Evolutionary conservation across 371 early-diverging fungal genomes (phyloP).

Genomic region (Lichtheimia ornata): DNA sequence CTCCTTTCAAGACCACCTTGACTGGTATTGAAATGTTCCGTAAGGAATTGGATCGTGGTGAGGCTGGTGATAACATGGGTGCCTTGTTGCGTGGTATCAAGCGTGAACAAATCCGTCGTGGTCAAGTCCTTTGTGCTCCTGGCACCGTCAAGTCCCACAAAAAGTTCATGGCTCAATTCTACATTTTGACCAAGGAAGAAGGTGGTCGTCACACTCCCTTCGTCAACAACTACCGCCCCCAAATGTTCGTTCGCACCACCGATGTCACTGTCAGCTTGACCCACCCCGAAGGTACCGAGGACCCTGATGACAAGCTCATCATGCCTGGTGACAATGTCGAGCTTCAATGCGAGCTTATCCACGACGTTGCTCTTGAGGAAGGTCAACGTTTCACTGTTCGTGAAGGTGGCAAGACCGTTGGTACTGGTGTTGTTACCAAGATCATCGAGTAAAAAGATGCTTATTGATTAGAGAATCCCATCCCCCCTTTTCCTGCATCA

Average conservation of each 20-base stretch:
- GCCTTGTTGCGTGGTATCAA: constrained; percentile 95
- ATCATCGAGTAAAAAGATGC: constrained; percentile 31
- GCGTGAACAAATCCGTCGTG: constrained; percentile 95
- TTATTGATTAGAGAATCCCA: neutral
- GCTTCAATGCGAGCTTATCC: constrained; percentile 79
- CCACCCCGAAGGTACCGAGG: constrained; percentile 81
- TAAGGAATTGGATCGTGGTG: constrained; percentile 96
- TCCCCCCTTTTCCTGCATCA: too few relatives aligned
- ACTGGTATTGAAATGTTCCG: constrained; percentile 99
- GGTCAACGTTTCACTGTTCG: constrained; percentile 97
- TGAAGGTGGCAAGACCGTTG: constrained; percentile 98
- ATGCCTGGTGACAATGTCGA: constrained; percentile 98
- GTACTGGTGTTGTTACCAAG: constrained; percentile 78
- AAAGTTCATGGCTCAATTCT: constrained; percentile 90
- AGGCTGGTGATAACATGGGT: constrained; percentile 99
- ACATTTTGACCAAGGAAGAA: constrained; percentile 96
- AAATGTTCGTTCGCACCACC: constrained; percentile 92
- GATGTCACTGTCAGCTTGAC: constrained; percentile 92
- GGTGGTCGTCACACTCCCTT: constrained; percentile 98
- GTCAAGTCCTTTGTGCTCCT: constrained; percentile 91
- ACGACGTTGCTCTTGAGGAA: constrained; percentile 87
- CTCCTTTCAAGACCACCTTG: constrained; percentile 85
- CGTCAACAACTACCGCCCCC: constrained; percentile 95
- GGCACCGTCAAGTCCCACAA: constrained; percentile 92
- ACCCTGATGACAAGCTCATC: constrained; percentile 91